A percentile compares a stretch with the other conserved stretches of the same genome.
Evolutionary conservation across 164 flowering plant genomes (phyloP).

Genomic region (Hamamelis virginiana): DNA sequence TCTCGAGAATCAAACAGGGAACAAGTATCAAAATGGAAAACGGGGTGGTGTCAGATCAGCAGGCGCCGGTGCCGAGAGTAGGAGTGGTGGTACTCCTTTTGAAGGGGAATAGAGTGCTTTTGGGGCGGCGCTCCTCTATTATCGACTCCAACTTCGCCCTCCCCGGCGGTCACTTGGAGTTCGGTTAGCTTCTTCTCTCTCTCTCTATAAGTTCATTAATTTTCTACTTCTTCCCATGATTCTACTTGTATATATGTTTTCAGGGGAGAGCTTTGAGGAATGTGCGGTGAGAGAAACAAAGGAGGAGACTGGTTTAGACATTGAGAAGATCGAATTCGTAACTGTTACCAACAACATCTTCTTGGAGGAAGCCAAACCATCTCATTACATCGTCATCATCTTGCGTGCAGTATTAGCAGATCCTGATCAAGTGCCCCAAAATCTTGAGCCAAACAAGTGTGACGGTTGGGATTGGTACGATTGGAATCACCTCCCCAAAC

Average conservation of each 20-base stretch:
- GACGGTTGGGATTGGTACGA: constrained; percentile 90
- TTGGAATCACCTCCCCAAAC: constrained; percentile 69
- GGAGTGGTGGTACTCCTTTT: constrained; percentile 61
- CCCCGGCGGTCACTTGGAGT: constrained; percentile 93
- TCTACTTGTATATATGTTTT: no score
- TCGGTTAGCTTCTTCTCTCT: constrained; percentile 41
- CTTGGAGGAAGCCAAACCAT: constrained; percentile 41
- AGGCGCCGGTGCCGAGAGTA: constrained; percentile 41
- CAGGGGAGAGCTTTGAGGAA: constrained; percentile 89
- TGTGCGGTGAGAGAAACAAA: constrained; percentile 80
- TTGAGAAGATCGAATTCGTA: constrained; percentile 47
- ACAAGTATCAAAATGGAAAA: background rate
- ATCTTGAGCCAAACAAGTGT: constrained; percentile 75
- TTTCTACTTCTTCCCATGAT: background rate
- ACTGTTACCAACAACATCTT: constrained; percentile 66
- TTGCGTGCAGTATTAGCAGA: constrained; percentile 47
- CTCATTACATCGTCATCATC: constrained; percentile 51
- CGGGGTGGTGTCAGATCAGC: background rate
- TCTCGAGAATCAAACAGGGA: background rate
- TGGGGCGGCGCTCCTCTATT: constrained; percentile 54
- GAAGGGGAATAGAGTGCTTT: constrained; percentile 44
- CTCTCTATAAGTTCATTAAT: background rate
- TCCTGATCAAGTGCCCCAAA: constrained; percentile 47
- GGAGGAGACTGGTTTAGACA: constrained; percentile 81
- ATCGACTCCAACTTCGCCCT: constrained; percentile 68